Evolutionary conservation across 2,329 filamentous ascomycete genomes (phyloP), one percentile per base, ranked within the genome.

Genomic region (Aspergillus transmontanensis): DNA sequence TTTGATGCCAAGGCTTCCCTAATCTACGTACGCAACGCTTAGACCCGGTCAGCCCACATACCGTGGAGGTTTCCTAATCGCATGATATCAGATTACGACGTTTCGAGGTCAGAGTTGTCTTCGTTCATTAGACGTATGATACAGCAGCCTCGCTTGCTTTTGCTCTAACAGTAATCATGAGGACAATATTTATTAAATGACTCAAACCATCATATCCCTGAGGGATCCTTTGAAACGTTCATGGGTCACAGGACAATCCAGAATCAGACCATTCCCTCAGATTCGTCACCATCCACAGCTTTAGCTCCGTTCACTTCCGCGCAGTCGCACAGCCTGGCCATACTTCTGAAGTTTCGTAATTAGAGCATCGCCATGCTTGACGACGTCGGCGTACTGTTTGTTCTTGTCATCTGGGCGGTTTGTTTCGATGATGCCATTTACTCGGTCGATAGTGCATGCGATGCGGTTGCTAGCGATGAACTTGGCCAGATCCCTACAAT

Each of bases 331-430:
- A 2, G 95, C 91, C 81, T 99, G 95, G 51, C 95, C 95, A 79
- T 99, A 99, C 85, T 99, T 99, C 83, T 99, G 95, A 71, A 99
- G 84, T 86, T 99, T 99, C 63, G 95, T 99, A 78, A 99, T 98
- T 67, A 99, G 86, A 80, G 96, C 92, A 79, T 99, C 95, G 36
- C 95, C 95, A 78, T 98, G 95, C 83, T 95, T 95, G 65, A 99
- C 93, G 43, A 98, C 93, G 73, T 99, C 95, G 72, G 94, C 91
- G 81, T 99, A 99, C 83, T 99, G 95, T 86, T 97, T 97, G 86
- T 98, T 98, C 89, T 99, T 99, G 83, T 97, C 94, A 77, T 98
- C 95, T 10, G 94, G 94, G 60, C 95, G 87, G 83, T 97, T 97
- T 51, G 95, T 99, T 86, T 98, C 95, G 73, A 99, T 98, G 71